Evolutionary conservation across 208 protist species (phyloP).

Genomic region (Leishmania amazonensis): DNA sequence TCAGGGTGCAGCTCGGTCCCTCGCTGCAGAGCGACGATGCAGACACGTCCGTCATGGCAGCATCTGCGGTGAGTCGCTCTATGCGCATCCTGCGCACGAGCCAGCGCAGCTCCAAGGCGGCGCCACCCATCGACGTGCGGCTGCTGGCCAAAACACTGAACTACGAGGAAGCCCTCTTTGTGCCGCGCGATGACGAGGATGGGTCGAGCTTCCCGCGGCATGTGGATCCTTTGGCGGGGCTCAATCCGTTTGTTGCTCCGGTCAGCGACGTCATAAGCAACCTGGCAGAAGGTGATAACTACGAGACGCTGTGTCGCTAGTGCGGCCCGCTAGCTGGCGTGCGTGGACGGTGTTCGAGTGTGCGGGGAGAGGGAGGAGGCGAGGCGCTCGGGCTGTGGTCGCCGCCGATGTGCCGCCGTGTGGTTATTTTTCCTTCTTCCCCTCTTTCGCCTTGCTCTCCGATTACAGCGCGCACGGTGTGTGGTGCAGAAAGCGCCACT

Average conservation of each 20-base stretch:
- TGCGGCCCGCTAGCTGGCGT: not conserved
- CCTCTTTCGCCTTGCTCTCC: not conserved
- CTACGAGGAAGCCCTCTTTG: slow-evolving; percentile 39
- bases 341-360: not conserved
- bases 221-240: slow-evolving; percentile 35
- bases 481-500: not conserved
- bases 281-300: slow-evolving; percentile 15
- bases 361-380: not conserved
- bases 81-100: slow-evolving; percentile 17
- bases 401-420: not conserved
- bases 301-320: not conserved
- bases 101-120: slow-evolving; percentile 12
- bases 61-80: slow-evolving; percentile 15
- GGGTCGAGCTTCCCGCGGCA: slow-evolving; percentile 11
- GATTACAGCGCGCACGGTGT: not conserved
- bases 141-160: slow-evolving; percentile 23
- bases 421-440: not conserved
- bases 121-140: slow-evolving; percentile 18
- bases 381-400: not conserved
- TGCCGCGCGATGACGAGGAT: slow-evolving; percentile 17
- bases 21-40: slow-evolving; percentile 5
- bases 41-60: slow-evolving; percentile 3
- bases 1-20: not conserved
- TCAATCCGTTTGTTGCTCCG: slow-evolving; percentile 33
- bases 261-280: not conserved